phyloP scores from a whole-genome alignment of 2,329 filamentous ascomycete species.

The Pseudocercospora ulei region DNA sequence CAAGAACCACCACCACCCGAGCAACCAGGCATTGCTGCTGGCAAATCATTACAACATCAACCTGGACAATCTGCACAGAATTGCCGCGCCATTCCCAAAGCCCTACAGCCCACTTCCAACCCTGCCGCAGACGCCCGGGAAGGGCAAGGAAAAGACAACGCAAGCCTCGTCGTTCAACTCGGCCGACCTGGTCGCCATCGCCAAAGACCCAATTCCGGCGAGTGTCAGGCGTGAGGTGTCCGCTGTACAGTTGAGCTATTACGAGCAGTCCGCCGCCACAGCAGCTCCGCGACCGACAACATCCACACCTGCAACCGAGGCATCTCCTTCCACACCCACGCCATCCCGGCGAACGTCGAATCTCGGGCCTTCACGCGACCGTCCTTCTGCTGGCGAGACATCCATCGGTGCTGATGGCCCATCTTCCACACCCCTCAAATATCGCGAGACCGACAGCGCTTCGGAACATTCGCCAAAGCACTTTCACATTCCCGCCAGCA shows the following conservation, averaged over 20 bases:
- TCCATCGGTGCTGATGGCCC: constrained; percentile 24
- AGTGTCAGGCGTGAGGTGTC: constrained; percentile 61
- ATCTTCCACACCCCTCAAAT: constrained; percentile 25
- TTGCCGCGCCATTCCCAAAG: constrained; percentile 73
- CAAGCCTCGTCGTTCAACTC: constrained; percentile 55
- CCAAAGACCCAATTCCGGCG: constrained; percentile 44
- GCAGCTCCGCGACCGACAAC: constrained; percentile 32
- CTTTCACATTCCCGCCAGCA: constrained; percentile 53
- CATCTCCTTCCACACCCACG: constrained; percentile 46
- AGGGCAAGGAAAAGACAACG: constrained; percentile 64
- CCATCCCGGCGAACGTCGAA: constrained; percentile 58
- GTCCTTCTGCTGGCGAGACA: constrained; percentile 26
- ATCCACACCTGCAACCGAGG: constrained; percentile 48
- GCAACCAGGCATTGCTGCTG: constrained; percentile 54
- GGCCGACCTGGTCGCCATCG: constrained; percentile 72
- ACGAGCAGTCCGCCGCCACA: constrained; percentile 41
- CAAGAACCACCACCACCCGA: constrained; percentile 50
- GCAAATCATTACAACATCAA: constrained; percentile 70
- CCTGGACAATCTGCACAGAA: constrained; percentile 68
- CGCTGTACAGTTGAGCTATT: constrained; percentile 74
- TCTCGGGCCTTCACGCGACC: constrained; percentile 37
- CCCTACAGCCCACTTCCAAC: constrained; percentile 47
- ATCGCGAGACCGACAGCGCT: constrained; percentile 32
- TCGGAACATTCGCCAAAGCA: constrained; percentile 42
- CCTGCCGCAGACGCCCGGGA: constrained; percentile 48